phyloP scores from a whole-genome alignment of 768 basidiomycete species.

The Suillus placidus region DNA sequence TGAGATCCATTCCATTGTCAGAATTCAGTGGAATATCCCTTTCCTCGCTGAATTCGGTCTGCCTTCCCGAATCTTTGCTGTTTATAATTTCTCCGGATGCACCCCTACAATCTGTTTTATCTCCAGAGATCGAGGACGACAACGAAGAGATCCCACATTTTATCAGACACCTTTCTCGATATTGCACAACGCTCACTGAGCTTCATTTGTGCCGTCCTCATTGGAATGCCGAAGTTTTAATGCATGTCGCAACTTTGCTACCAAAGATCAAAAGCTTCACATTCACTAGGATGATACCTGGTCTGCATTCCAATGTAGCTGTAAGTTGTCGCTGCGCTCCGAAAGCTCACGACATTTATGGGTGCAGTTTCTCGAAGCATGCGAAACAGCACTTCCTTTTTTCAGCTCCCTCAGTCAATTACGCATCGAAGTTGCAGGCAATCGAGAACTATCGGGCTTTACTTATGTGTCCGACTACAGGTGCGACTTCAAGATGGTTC shows the following conservation, averaged over 20 bases:
- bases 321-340: neutral
- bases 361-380: conserved; percentile 6
- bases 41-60: neutral
- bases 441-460: neutral
- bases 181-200: neutral
- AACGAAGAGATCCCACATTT: neutral
- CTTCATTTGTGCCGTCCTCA: conserved; percentile 3
- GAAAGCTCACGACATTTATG: neutral
- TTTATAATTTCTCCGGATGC: conserved; percentile 9
- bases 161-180: neutral
- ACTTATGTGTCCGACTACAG: neutral
- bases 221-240: neutral
- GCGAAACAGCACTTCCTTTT: neutral
- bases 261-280: neutral
- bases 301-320: neutral
- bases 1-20: neutral
- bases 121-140: conserved; percentile 8
- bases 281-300: neutral
- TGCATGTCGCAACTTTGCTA: conserved; percentile 1
- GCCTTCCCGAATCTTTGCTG: conserved; percentile 6
- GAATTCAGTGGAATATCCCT: conserved; percentile 9
- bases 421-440: neutral
- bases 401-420: neutral
- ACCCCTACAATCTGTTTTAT: conserved; percentile 3
- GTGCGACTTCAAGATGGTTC: conserved; percentile 4